phyloP scores from a whole-genome alignment of 2,329 filamentous ascomycete species.

The Elsinoe arachidis region DNA sequence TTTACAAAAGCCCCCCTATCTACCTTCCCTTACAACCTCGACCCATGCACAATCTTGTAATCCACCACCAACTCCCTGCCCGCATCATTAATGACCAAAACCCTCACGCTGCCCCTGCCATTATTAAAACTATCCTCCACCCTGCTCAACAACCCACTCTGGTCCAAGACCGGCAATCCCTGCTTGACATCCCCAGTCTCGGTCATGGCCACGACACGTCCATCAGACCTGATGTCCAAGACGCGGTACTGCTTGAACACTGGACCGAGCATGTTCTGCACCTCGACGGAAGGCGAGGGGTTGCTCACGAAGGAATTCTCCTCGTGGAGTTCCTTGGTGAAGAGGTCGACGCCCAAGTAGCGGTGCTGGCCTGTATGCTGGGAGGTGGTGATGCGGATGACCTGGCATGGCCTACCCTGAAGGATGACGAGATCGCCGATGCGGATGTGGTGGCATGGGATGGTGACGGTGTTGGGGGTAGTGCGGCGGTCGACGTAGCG shows the following conservation, averaged over 20 bases:
- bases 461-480: constrained; percentile 78
- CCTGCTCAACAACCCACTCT: constrained; percentile 78
- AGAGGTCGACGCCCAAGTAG: constrained; percentile 98
- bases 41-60: constrained; percentile 94
- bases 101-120: constrained; percentile 86
- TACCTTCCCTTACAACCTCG: constrained; percentile 45
- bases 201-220: constrained; percentile 86
- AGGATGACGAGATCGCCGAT: constrained; percentile 98
- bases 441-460: constrained; percentile 99
- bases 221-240: constrained; percentile 85
- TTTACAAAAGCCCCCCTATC: background rate
- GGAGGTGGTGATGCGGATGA: constrained; percentile 98
- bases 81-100: constrained; percentile 89
- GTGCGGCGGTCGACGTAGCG: constrained; percentile 20
- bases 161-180: constrained; percentile 83
- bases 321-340: constrained; percentile 99
- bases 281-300: constrained; percentile 89
- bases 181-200: constrained; percentile 99
- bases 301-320: constrained; percentile 97
- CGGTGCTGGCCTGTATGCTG: constrained; percentile 98
- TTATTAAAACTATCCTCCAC: constrained; percentile 78
- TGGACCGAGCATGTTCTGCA: constrained; percentile 98
- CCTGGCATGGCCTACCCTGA: constrained; percentile 97
- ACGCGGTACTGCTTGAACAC: constrained; percentile 99
- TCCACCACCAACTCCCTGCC: constrained; percentile 94